phyloP scores from a whole-genome alignment of 192 early-diverging fungal genomes.

The Anaeromyces robustus region DNA sequence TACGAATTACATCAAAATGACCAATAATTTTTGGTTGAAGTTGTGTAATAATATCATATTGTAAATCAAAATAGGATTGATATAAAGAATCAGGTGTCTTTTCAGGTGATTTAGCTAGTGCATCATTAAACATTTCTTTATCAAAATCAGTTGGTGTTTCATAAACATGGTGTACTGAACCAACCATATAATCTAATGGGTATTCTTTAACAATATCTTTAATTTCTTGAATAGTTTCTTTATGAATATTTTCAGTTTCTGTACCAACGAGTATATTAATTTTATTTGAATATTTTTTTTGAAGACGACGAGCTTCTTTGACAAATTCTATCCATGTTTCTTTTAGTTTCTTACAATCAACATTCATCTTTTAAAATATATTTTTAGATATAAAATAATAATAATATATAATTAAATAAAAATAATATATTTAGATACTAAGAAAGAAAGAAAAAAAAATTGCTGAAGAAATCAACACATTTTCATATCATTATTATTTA shows the following conservation, averaged over 20 bases:
- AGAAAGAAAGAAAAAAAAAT: too few species aligned
- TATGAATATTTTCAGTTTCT: slow-evolving; percentile 76
- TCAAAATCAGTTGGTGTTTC: slow-evolving; percentile 76
- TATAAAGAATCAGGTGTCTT: slow-evolving; percentile 34
- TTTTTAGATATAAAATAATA: too few species aligned
- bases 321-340: slow-evolving; percentile 51
- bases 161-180: slow-evolving; percentile 79
- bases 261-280: slow-evolving; percentile 65
- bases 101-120: slow-evolving; percentile 12
- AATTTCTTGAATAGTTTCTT: slow-evolving; percentile 25
- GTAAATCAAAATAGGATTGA: slow-evolving; percentile 71
- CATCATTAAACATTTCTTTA: slow-evolving; percentile 23
- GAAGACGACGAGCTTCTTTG: slow-evolving; percentile 53
- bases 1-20: slow-evolving; percentile 87
- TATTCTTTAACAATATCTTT: slow-evolving; percentile 22
- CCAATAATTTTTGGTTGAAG: slow-evolving; percentile 76
- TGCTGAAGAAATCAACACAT: too few species aligned
- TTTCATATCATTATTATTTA: too few species aligned
- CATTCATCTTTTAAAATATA: background rate
- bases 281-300: slow-evolving; percentile 39
- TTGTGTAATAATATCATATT: slow-evolving; percentile 52
- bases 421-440: too few species aligned
- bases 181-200: slow-evolving; percentile 72
- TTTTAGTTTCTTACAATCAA: slow-evolving; percentile 18
- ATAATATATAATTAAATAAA: too few species aligned